These are phyloP conservation scores for Rhizophlyctis rosea DNA, from an alignment of 192 early-diverging fungal genomes.

Conservation along the genomic window DNA sequence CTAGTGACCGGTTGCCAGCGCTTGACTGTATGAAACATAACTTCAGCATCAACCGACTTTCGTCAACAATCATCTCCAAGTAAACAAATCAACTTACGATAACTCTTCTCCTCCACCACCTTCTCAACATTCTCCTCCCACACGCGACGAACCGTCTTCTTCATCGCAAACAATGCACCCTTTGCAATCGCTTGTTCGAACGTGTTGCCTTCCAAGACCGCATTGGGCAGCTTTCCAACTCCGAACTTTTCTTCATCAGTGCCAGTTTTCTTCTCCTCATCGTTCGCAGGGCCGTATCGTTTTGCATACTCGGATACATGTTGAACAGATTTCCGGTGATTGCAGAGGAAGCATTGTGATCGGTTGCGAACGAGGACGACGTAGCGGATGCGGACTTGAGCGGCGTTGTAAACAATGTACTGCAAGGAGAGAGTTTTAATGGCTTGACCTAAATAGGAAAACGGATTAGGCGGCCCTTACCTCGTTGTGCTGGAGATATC, in stretches of 20 bases:
- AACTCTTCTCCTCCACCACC: not conserved
- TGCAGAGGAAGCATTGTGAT: slow-evolving; percentile 24
- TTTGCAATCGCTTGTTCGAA: slow-evolving; percentile 16
- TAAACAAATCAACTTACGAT: slow-evolving; percentile 9
- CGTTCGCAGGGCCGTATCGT: no score
- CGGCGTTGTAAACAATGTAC: slow-evolving; percentile 68
- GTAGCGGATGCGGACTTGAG: slow-evolving; percentile 70
- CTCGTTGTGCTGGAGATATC: slow-evolving; percentile 59
- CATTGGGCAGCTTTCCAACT: not conserved
- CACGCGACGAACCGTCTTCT: not conserved
- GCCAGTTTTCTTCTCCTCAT: slow-evolving; percentile 2
- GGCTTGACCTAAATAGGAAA: no score
- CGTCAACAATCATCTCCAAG: slow-evolving; percentile 6
- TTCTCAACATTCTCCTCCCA: slow-evolving; percentile 7
- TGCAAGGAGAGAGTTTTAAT: no score
- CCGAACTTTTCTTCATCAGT: slow-evolving; percentile 9
- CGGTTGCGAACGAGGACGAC: slow-evolving; percentile 27
- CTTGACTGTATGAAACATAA: not conserved
- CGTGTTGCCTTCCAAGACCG: not conserved
- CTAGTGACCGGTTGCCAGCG: slow-evolving; percentile 20
- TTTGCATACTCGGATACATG: no score
- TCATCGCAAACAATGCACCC: slow-evolving; percentile 7
- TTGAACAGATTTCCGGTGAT: not conserved
- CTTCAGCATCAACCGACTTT: no score
- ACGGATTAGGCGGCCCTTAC: no score